Percentiles rank a stretch among this genome's conserved stretches.
Evolutionary conservation across 805 yeast species (phyloP).

Genomic region (Metschnikowia similis): DNA sequence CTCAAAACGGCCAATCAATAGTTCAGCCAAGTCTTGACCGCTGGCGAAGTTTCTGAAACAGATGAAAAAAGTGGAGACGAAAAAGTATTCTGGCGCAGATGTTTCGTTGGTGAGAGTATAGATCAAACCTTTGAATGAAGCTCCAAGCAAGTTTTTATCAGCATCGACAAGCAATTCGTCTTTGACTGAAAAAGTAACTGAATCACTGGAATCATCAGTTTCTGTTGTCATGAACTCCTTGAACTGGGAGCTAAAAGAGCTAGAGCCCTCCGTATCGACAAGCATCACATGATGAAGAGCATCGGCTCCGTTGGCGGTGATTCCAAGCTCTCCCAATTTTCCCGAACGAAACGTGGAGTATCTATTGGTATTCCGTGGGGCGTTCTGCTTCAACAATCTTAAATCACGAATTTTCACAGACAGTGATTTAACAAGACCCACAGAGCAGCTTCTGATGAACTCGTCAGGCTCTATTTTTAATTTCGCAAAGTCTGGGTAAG

Average conservation of each 20-base stretch:
- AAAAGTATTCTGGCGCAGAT: constrained; percentile 61
- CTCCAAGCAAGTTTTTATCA: constrained; percentile 56
- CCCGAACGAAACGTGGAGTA: constrained; percentile 52
- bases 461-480: constrained; percentile 56
- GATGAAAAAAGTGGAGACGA: constrained; percentile 69
- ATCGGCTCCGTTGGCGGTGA: constrained; percentile 47
- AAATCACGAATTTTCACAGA: constrained; percentile 22
- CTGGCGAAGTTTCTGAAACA: constrained; percentile 70
- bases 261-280: constrained; percentile 23
- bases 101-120: constrained; percentile 63
- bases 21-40: constrained; percentile 64
- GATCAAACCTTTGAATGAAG: constrained; percentile 66
- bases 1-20: constrained; percentile 24
- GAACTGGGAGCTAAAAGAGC: constrained; percentile 32
- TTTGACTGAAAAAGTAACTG: constrained; percentile 17
- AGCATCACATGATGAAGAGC: constrained; percentile 34
- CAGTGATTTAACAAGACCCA: constrained; percentile 49
- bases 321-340: constrained; percentile 43
- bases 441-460: constrained; percentile 58
- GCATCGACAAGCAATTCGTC: constrained; percentile 51
- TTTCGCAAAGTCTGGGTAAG: constrained; percentile 60
- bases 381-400: constrained; percentile 19
- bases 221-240: constrained; percentile 27
- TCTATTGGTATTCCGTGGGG: constrained; percentile 28
- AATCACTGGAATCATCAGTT: not conserved